Conservation (phyloP, 1,284 basidiomycete genomes). For the Rhodotorula sp. region DNA sequence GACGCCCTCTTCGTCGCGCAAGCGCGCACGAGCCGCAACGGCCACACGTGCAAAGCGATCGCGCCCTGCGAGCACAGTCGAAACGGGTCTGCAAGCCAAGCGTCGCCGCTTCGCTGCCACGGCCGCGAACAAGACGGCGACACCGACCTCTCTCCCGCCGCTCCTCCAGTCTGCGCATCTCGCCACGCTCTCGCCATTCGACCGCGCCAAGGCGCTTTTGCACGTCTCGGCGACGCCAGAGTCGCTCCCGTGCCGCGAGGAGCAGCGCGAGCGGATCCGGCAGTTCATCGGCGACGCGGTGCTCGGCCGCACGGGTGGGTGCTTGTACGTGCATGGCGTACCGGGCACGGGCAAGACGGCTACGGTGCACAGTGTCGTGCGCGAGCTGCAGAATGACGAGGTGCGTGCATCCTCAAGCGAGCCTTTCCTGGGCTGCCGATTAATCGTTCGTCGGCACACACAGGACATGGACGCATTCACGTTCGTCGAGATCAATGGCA, state of each 20-base stretch:
- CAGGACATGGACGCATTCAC: conserved; percentile 91
- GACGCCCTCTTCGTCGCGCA: conserved; percentile 10
- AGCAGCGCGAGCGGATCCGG: conserved; percentile 78
- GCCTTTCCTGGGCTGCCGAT: no score
- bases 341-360: conserved; percentile 99
- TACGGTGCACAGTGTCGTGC: conserved; percentile 87
- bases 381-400: conserved; percentile 76
- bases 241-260: conserved; percentile 82
- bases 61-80: neutral
- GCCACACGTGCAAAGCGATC: conserved; percentile 2
- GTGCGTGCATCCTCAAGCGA: conserved; percentile 54
- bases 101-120: conserved; percentile 2
- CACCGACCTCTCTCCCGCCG: conserved; percentile 31
- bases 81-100: neutral
- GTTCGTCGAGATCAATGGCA: conserved; percentile 97
- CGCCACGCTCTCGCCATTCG: conserved; percentile 35
- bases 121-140: neutral
- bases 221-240: conserved; percentile 94
- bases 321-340: conserved; percentile 95
- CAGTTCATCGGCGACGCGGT: conserved; percentile 79
- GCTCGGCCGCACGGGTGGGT: conserved; percentile 90
- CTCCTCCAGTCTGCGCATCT: conserved; percentile 25
- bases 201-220: conserved; percentile 57
- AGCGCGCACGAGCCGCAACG: neutral
- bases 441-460: neutral